Conservation (phyloP, 768 basidiomycete species). For the Vararia minispora region DNA sequence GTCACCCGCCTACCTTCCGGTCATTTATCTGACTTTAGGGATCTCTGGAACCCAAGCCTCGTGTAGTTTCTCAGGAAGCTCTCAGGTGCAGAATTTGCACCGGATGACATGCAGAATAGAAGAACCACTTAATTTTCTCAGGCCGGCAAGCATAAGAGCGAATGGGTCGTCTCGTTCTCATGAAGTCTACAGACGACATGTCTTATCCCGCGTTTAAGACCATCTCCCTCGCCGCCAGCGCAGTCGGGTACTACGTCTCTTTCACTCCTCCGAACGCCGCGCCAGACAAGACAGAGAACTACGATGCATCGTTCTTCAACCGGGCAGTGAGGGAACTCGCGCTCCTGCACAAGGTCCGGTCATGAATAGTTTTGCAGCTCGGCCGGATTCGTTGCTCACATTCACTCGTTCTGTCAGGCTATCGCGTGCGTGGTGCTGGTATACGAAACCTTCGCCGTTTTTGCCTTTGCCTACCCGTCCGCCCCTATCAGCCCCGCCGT, state of each 20-base stretch:
- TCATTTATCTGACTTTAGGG: no score
- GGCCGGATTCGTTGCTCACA: not conserved
- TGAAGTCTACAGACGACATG: no score
- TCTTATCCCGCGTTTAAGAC: conserved; percentile 8
- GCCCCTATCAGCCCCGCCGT: not conserved
- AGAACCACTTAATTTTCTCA: no score
- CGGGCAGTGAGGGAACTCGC: conserved; percentile 9
- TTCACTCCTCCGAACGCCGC: conserved; percentile 13
- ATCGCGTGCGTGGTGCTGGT: conserved; percentile 6
- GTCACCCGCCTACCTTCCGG: no score
- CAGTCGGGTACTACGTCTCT: conserved; percentile 6
- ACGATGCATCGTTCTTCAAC: conserved; percentile 7
- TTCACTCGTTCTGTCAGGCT: not conserved
- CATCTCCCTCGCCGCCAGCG: not conserved
- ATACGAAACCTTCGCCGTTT: conserved; percentile 3
- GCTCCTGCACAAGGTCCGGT: conserved; percentile 10
- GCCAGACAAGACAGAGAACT: conserved; percentile 2
- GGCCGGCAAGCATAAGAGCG: no score
- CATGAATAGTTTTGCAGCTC: no score
- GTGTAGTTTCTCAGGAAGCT: no score
- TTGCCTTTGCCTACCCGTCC: not conserved
- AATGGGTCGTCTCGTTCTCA: no score
- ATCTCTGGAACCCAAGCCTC: no score
- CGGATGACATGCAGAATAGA: no score
- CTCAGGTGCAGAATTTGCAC: no score